Evolutionary conservation across 495 filamentous ascomycete species (phyloP).

Genomic region (Opeltia flavorubescens): DNA sequence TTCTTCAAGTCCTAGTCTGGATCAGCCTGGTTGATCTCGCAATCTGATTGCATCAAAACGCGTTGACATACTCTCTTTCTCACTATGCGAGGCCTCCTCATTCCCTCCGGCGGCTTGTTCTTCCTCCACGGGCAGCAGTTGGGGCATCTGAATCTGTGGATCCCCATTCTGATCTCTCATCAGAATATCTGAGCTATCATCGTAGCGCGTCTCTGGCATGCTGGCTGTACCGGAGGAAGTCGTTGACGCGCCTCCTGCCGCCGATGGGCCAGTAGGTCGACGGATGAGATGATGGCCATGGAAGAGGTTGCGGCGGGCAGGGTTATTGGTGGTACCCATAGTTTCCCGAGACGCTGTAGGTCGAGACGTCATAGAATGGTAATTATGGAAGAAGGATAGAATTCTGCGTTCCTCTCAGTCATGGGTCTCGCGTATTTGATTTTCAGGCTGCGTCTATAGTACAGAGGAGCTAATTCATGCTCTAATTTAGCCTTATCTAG

Average conservation of each 20-base stretch:
- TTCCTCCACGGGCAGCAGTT: slow-evolving; percentile 32
- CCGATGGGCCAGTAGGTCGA: slow-evolving; percentile 38
- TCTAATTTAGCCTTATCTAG: too few relatives aligned
- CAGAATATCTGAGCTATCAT: slow-evolving; percentile 55
- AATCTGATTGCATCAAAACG: not conserved
- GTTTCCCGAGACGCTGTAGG: slow-evolving; percentile 10
- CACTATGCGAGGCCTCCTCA: slow-evolving; percentile 24
- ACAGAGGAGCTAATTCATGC: too few relatives aligned
- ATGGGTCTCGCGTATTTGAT: too few relatives aligned
- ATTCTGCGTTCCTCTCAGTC: too few relatives aligned
- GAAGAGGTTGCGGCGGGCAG: slow-evolving; percentile 61
- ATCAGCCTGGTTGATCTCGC: too few relatives aligned
- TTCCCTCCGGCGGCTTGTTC: slow-evolving; percentile 32
- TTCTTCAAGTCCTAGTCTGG: slow-evolving; percentile 35
- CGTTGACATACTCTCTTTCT: slow-evolving; percentile 33
- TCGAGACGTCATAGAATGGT: slow-evolving; percentile 18
- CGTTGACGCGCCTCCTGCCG: slow-evolving; percentile 11
- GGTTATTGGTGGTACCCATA: slow-evolving; percentile 15
- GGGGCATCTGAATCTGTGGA: slow-evolving; percentile 56
- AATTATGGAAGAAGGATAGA: not conserved
- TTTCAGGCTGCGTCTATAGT: too few relatives aligned
- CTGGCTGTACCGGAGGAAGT: slow-evolving; percentile 9
- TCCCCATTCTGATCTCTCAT: slow-evolving; percentile 62
- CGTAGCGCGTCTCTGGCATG: slow-evolving; percentile 20
- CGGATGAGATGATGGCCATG: slow-evolving; percentile 48